A percentile compares a stretch with the other conserved stretches of the same genome.
Evolutionary conservation across 495 filamentous ascomycete species (phyloP).

Genomic region (Echria macrotheca): DNA sequence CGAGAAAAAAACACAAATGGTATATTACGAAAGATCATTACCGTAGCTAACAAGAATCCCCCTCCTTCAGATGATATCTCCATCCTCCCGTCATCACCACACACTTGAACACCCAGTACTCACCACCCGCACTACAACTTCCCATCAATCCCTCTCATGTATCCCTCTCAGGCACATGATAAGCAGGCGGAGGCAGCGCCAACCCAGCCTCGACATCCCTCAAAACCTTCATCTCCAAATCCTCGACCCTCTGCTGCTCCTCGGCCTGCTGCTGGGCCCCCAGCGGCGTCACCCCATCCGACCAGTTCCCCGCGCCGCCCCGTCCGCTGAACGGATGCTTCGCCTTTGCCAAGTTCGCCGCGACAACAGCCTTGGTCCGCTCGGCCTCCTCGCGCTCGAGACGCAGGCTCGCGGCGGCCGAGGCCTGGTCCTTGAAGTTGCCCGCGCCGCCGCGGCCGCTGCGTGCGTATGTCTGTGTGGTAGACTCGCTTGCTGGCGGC

Average conservation of each 20-base stretch:
- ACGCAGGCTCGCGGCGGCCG: conserved; percentile 19
- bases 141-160: conserved; percentile 9
- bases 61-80: too few relatives aligned
- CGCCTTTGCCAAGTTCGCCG: conserved; percentile 18
- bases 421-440: conserved; percentile 46
- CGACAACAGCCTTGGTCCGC: conserved; percentile 20
- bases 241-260: conserved; percentile 29
- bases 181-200: conserved; percentile 29
- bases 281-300: conserved; percentile 16
- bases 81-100: too few relatives aligned
- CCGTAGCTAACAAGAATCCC: too few relatives aligned
- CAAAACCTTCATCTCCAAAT: conserved; percentile 33
- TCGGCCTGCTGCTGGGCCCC: conserved; percentile 22
- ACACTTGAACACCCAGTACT: too few relatives aligned
- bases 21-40: too few relatives aligned
- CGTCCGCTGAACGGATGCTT: conserved; percentile 33
- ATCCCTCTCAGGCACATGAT: conserved; percentile 22
- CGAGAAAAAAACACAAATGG: too few relatives aligned
- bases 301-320: conserved; percentile 58
- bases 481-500: conserved; percentile 9
- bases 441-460: conserved; percentile 57
- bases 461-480: conserved; percentile 36
- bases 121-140: background rate
- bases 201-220: conserved; percentile 43
- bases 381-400: conserved; percentile 20